A percentile compares a stretch with the other conserved stretches of the same genome.
Conservation (phyloP, 1,284 basidiomycete genomes). For the Pseudozyma thailandica region DNA sequence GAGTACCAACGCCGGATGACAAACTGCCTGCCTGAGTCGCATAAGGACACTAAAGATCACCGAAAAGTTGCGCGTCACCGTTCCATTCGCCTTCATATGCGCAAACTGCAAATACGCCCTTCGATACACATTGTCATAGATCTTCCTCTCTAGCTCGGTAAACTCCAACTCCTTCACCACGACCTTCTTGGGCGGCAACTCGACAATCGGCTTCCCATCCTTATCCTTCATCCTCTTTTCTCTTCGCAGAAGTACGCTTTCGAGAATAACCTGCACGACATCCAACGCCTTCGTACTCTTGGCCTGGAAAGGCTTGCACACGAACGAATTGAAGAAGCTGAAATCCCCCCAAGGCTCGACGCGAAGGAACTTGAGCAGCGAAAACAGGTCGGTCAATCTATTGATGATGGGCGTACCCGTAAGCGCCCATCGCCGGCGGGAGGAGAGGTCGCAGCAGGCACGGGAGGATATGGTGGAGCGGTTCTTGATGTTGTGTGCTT, state of each 20-base stretch:
- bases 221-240: slow-evolving; percentile 91
- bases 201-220: slow-evolving; percentile 87
- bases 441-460: slow-evolving; percentile 85
- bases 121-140: slow-evolving; percentile 67
- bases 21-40: slow-evolving; percentile 69
- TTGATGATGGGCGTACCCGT: slow-evolving; percentile 98
- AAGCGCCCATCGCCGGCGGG: slow-evolving; percentile 86
- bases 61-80: slow-evolving; percentile 65
- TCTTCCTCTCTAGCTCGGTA: slow-evolving; percentile 61
- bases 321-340: slow-evolving; percentile 66
- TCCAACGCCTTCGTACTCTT: slow-evolving; percentile 63
- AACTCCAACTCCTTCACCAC: slow-evolving; percentile 57
- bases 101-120: slow-evolving; percentile 62
- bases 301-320: slow-evolving; percentile 64
- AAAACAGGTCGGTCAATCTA: slow-evolving; percentile 84
- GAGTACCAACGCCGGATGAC: slow-evolving; percentile 69
- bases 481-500: slow-evolving; percentile 95
- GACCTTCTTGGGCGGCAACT: slow-evolving; percentile 86
- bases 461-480: slow-evolving; percentile 88
- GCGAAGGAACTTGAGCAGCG: slow-evolving; percentile 75
- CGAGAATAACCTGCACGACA: slow-evolving; percentile 64
- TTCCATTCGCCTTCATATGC: slow-evolving; percentile 54
- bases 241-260: slow-evolving; percentile 77
- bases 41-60: slow-evolving; percentile 70
- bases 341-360: slow-evolving; percentile 82